A percentile compares a stretch with the other conserved stretches of the same genome.
Evolutionary conservation across 2,329 filamentous ascomycete species (phyloP).

Genomic region (Neospermospora avenae): DNA sequence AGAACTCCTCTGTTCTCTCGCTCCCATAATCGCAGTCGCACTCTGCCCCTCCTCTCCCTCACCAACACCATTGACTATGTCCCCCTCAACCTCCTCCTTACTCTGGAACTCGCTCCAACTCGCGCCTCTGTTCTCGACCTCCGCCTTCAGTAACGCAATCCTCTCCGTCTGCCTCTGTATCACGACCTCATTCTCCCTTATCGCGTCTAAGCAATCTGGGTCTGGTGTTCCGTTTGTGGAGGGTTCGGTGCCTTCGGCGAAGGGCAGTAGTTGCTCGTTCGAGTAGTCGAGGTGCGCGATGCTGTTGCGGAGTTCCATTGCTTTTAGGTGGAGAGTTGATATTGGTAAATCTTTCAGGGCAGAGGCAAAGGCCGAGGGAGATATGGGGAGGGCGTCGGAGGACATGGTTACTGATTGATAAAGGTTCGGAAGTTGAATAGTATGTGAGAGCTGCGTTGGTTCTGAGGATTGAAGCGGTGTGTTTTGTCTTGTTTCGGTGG

Average conservation of each 20-base stretch:
- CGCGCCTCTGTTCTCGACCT: slow-evolving; percentile 56
- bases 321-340: slow-evolving; percentile 65
- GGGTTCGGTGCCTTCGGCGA: slow-evolving; percentile 46
- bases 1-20: slow-evolving; percentile 21
- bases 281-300: slow-evolving; percentile 71
- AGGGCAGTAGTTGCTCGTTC: slow-evolving; percentile 70
- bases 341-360: slow-evolving; percentile 66
- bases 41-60: slow-evolving; percentile 1
- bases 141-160: slow-evolving; percentile 58
- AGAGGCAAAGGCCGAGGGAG: slow-evolving; percentile 58
- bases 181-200: slow-evolving; percentile 67
- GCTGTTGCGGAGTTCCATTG: slow-evolving; percentile 71
- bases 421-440: slow-evolving; percentile 5
- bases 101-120: slow-evolving; percentile 56
- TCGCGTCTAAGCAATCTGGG: slow-evolving; percentile 69
- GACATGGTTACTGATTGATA: slow-evolving; percentile 53
- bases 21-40: slow-evolving; percentile 3
- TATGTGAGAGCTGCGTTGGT: not conserved
- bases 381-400: slow-evolving; percentile 59
- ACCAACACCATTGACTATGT: slow-evolving; percentile 32
- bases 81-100: slow-evolving; percentile 39
- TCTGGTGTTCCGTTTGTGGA: slow-evolving; percentile 48
- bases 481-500: no score
- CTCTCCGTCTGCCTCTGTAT: slow-evolving; percentile 66
- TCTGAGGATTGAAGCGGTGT: no score